phyloP scores from a whole-genome alignment of 2,329 filamentous ascomycete genomes.

The Fusarium sp. region DNA sequence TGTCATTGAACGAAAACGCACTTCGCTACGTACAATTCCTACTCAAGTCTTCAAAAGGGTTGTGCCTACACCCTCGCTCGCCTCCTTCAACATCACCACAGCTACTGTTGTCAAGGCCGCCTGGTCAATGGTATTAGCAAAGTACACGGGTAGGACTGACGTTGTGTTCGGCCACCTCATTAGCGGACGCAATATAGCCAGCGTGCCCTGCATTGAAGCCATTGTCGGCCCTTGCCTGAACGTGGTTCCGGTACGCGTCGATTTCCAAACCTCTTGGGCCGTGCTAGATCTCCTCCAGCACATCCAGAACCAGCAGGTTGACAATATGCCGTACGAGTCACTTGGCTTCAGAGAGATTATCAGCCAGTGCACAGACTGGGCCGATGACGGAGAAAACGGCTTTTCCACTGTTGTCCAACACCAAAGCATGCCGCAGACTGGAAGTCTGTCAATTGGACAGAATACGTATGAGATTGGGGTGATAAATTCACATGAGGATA shows the following conservation, averaged over 20 bases:
- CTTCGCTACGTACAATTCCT: conserved; percentile 7
- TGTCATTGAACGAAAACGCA: neutral
- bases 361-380: conserved; percentile 41
- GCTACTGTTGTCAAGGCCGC: conserved; percentile 61
- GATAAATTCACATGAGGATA: conserved; percentile 34
- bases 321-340: conserved; percentile 43
- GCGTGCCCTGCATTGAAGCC: conserved; percentile 19
- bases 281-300: conserved; percentile 54
- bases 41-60: conserved; percentile 3
- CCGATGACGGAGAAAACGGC: conserved; percentile 22
- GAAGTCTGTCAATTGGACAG: conserved; percentile 15
- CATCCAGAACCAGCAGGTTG: conserved; percentile 57
- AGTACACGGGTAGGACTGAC: conserved; percentile 50
- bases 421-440: conserved; percentile 41
- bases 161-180: conserved; percentile 37
- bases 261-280: conserved; percentile 37
- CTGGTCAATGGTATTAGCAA: conserved; percentile 57
- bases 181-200: conserved; percentile 23
- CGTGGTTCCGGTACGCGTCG: conserved; percentile 29
- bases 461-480: conserved; percentile 39
- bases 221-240: conserved; percentile 36
- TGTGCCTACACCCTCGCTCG: conserved; percentile 23
- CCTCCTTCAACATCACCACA: conserved; percentile 36
- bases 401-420: conserved; percentile 45
- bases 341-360: conserved; percentile 46